Evolutionary conservation across 805 yeast species (phyloP), one percentile per base, ranked within the genome.

Genomic region (Candida silvicultrix): DNA sequence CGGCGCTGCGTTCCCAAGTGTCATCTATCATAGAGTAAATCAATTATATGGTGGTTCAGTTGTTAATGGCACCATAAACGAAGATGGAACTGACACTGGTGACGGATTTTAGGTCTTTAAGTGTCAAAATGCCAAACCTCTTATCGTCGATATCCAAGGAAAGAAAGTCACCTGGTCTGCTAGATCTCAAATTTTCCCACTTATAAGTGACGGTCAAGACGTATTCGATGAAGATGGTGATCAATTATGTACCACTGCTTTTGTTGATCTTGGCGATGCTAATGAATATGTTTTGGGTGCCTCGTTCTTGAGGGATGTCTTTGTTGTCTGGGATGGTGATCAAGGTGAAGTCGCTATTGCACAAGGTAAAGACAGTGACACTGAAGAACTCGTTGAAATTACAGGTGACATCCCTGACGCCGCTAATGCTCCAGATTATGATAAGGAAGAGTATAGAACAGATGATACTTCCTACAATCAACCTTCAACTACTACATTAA

Each of bases 81-180:
- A 59, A 15, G 35, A 18, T 15, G 14, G 14, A 7, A 29, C 7
- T 31, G 35, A 58, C 16, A 50, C 68, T 36, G 62, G 61, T 53
- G 56, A 57, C 2, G 74, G 69, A 14, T 59, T 65, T 6, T 74
- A 74, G 51, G 41, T 60, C 18, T 54, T 58, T 49, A 58, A 55
- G 40, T 57, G 61, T 45, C 25, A 44, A 11, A 25, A 50, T 36
- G 55, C 58, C 3, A 37, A 41, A 15, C 44, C 52, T 0, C 20
- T 57, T 10, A 36, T 32, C 9, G 40, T 57, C 2, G 44, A 49
- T 41, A 49, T 57, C 44, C 46, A 49, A 2, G 58, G 57, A 10
- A 50, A 49, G 32, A 28, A 29, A 35, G 31, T 57, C 11, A 40
- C 46, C 0, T 34, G 55, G 19, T 32, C 42, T 1, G 51, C 57